Evolutionary conservation across 2,329 filamentous ascomycete species (phyloP).

Genomic region (Fusarium denticulatum): DNA sequence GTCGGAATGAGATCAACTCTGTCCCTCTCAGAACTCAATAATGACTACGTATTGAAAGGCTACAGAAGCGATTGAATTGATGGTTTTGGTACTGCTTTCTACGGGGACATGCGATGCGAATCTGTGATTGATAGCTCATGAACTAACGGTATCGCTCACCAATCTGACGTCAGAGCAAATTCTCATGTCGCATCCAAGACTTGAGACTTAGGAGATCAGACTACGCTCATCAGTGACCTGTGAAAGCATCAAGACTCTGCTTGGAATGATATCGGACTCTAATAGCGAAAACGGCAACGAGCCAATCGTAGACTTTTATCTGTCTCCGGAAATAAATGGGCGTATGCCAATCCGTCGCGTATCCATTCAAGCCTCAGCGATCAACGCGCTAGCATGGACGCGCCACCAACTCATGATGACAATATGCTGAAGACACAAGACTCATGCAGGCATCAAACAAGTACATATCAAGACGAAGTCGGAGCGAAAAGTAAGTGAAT

Average conservation of each 20-base stretch:
- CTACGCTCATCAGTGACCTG: fast-evolving
- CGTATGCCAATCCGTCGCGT: background rate
- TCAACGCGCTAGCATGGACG: background rate
- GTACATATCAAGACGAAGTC: too few species aligned
- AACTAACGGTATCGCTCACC: background rate
- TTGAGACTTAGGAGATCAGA: background rate
- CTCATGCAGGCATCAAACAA: fast-evolving
- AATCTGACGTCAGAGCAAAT: background rate
- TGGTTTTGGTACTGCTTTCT: fast-evolving
- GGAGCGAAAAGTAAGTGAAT: too few species aligned
- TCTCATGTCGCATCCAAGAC: background rate
- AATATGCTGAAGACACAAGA: too few species aligned
- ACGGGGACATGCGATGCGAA: fast-evolving
- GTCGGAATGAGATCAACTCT: background rate
- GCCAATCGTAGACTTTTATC: background rate
- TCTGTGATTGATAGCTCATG: background rate
- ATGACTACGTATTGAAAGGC: fast-evolving
- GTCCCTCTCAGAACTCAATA: background rate
- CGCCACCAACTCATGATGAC: background rate
- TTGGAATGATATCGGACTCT: background rate
- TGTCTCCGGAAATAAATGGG: background rate
- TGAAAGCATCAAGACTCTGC: background rate
- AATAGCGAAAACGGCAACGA: background rate
- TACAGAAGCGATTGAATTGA: too few species aligned
- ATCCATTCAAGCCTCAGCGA: background rate